phyloP scores from a whole-genome alignment of 2,329 filamentous ascomycete species.

The Colletotrichum cereale region DNA sequence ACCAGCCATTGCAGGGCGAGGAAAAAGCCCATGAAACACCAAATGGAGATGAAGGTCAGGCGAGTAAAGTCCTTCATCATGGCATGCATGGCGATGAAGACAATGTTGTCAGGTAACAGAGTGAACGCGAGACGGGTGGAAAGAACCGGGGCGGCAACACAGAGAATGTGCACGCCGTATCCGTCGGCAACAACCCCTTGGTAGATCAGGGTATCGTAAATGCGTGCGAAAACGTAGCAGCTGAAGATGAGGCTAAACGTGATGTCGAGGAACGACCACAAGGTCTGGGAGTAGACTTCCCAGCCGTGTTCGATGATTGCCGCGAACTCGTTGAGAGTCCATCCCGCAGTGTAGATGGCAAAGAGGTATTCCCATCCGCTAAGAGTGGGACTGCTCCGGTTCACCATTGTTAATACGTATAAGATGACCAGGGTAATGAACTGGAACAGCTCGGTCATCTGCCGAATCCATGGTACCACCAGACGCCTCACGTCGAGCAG shows the following conservation, averaged over 20 bases:
- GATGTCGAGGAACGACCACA: slow-evolving; percentile 81
- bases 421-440: slow-evolving; percentile 72
- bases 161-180: slow-evolving; percentile 73
- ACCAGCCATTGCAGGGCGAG: slow-evolving; percentile 76
- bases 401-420: slow-evolving; percentile 74
- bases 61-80: slow-evolving; percentile 82
- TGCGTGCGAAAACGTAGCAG: slow-evolving; percentile 70
- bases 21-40: slow-evolving; percentile 78
- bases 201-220: slow-evolving; percentile 58
- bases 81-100: slow-evolving; percentile 78
- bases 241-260: slow-evolving; percentile 74
- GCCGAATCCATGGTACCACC: slow-evolving; percentile 77
- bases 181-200: slow-evolving; percentile 55
- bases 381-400: slow-evolving; percentile 60
- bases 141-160: slow-evolving; percentile 75
- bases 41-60: slow-evolving; percentile 66
- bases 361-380: slow-evolving; percentile 70
- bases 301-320: slow-evolving; percentile 74
- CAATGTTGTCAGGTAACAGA: slow-evolving; percentile 79
- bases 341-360: slow-evolving; percentile 73
- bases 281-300: slow-evolving; percentile 79
- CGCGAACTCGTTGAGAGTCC: slow-evolving; percentile 75
- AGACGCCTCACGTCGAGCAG: slow-evolving; percentile 79
- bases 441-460: slow-evolving; percentile 73
- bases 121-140: slow-evolving; percentile 80